phyloP scores from a whole-genome alignment of 257 asterid species.

The Lantana camara region DNA sequence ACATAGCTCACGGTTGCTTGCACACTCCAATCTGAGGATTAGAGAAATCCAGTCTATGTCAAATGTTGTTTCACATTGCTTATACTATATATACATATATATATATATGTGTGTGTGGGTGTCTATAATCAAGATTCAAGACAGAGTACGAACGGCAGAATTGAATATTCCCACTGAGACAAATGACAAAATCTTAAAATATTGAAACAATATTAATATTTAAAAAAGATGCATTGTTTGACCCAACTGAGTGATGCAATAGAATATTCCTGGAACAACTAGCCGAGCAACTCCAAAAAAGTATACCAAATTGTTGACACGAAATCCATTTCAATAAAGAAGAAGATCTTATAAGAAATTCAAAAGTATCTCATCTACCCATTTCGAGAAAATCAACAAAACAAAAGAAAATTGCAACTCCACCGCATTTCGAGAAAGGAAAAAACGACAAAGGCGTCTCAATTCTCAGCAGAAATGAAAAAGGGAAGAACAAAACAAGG shows the following conservation, averaged over 20 bases:
- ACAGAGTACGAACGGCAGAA: no score
- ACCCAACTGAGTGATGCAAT: conserved; percentile 1
- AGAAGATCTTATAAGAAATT: not conserved
- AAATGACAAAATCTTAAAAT: no score
- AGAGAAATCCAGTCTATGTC: conserved; percentile 40
- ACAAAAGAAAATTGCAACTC: not conserved
- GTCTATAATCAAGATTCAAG: no score
- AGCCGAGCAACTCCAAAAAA: not conserved
- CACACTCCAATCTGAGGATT: conserved; percentile 89
- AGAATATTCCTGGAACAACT: not conserved
- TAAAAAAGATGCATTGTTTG: no score
- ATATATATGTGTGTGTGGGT: no score
- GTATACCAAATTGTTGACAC: not conserved
- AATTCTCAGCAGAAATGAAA: not conserved
- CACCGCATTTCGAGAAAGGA: not conserved
- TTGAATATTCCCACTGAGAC: no score
- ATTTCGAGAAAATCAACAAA: not conserved
- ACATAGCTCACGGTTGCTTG: conserved; percentile 88
- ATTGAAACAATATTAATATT: no score
- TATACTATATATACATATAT: no score
- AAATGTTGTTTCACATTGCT: conserved; percentile 11
- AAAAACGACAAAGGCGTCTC: no score
- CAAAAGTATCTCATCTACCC: not conserved
- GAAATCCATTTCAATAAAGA: not conserved
- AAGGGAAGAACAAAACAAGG: not conserved